These are phyloP conservation scores for Serendipita indica DNA, from an alignment of 768 basidiomycete genomes.

Conservation along the genomic window DNA sequence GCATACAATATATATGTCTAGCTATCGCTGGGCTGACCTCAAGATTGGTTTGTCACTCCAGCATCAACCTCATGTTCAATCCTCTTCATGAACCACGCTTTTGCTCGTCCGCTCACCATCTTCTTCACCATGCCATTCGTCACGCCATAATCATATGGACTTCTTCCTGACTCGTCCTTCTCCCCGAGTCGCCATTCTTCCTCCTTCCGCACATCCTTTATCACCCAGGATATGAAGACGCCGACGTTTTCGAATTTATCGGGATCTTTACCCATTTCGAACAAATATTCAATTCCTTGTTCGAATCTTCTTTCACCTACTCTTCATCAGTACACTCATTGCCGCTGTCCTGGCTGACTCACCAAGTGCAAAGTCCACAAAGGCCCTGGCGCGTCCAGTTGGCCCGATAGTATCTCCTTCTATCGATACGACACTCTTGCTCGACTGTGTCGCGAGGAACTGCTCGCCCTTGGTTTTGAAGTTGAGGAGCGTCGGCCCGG, in stretches of 20 bases:
- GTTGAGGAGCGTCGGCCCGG: neutral
- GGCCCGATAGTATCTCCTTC: neutral
- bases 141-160: neutral
- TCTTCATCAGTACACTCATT: neutral
- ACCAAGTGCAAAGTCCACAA: constrained; percentile 11
- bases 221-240: constrained; percentile 1
- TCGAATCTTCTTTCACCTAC: constrained; percentile 8
- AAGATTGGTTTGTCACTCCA: too few relatives aligned
- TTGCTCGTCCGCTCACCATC: neutral
- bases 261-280: constrained; percentile 6
- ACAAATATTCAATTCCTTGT: constrained; percentile 11
- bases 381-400: neutral
- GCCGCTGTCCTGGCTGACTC: neutral
- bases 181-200: neutral
- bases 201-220: constrained; percentile 8
- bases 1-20: too few relatives aligned
- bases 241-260: neutral
- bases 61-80: too few relatives aligned
- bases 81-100: neutral
- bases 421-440: neutral
- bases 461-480: constrained; percentile 12
- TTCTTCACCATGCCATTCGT: neutral
- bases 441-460: neutral
- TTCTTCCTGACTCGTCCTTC: neutral
- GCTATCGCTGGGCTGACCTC: too few relatives aligned